Evolutionary conservation across 257 asterid genomes (phyloP).

Genomic region (Solanum rostratum): DNA sequence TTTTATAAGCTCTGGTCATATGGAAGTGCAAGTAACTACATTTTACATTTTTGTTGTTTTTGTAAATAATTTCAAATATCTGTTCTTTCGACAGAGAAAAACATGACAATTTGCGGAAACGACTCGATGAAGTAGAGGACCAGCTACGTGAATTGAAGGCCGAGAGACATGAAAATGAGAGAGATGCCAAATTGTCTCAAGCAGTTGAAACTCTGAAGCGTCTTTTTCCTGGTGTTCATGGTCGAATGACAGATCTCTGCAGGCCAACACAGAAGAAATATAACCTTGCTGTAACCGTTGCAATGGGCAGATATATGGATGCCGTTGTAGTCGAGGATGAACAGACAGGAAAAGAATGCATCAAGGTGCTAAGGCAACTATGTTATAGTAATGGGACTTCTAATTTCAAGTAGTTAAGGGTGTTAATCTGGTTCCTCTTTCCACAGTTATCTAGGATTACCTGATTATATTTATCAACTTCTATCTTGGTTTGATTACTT

Average conservation of each 20-base stretch:
- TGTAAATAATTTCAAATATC: constrained; percentile 4
- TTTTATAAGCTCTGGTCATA: not conserved
- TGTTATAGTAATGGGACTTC: not conserved
- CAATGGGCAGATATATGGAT: constrained; percentile 99
- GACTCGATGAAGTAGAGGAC: constrained; percentile 62
- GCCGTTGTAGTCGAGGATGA: constrained; percentile 98
- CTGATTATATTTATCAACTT: not conserved
- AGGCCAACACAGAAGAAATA: constrained; percentile 90
- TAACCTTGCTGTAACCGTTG: constrained; percentile 98
- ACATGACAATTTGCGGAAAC: constrained; percentile 58
- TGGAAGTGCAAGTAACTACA: not conserved
- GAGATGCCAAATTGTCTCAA: constrained; percentile 85
- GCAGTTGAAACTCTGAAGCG: constrained; percentile 88
- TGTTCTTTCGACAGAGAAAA: constrained; percentile 41
- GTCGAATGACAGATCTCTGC: constrained; percentile 98
- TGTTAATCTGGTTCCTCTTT: not conserved
- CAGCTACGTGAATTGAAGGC: constrained; percentile 93
- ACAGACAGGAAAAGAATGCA: constrained; percentile 91
- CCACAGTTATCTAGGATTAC: not conserved
- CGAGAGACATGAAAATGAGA: constrained; percentile 87
- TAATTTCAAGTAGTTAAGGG: not conserved
- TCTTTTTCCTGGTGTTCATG: constrained; percentile 93
- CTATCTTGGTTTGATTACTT: not conserved
- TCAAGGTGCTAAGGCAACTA: constrained; percentile 45
- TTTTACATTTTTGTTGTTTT: not conserved